phyloP scores from a whole-genome alignment of 2,329 filamentous ascomycete species.

The Lachnellula subtilissima region DNA sequence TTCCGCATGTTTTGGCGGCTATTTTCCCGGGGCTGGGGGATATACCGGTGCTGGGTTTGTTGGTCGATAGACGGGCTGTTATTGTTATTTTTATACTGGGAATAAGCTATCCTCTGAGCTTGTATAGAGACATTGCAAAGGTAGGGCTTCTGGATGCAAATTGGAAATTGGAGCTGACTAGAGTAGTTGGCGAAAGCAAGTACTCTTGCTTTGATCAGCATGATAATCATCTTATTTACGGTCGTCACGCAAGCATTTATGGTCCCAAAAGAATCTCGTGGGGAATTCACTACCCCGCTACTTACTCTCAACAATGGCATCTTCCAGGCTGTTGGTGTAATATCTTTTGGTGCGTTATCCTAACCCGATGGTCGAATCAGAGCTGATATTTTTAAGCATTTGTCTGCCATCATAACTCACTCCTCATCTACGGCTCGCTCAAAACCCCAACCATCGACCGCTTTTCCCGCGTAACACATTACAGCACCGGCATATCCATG shows the following conservation, averaged over 20 bases:
- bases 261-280: slow-evolving; percentile 66
- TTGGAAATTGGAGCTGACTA: slow-evolving; percentile 10
- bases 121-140: slow-evolving; percentile 97
- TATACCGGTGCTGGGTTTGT: slow-evolving; percentile 72
- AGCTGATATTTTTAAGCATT: slow-evolving; percentile 46
- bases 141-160: slow-evolving; percentile 40
- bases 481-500: slow-evolving; percentile 85
- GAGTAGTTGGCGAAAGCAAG: slow-evolving; percentile 87
- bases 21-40: slow-evolving; percentile 71
- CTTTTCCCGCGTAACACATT: slow-evolving; percentile 89
- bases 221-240: slow-evolving; percentile 83
- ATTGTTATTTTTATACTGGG: slow-evolving; percentile 85
- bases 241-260: slow-evolving; percentile 79
- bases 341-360: slow-evolving; percentile 74
- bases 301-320: slow-evolving; percentile 81
- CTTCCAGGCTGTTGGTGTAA: slow-evolving; percentile 94
- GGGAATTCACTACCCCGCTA: slow-evolving; percentile 63
- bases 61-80: slow-evolving; percentile 75
- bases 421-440: slow-evolving; percentile 94
- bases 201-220: slow-evolving; percentile 86
- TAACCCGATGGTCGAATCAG: not conserved
- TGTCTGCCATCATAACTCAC: slow-evolving; percentile 85
- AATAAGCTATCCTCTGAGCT: slow-evolving; percentile 82
- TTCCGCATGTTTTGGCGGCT: slow-evolving; percentile 81
- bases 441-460: slow-evolving; percentile 93